Percentiles rank a stretch among this genome's conserved stretches.
Evolutionary conservation across 139 green algal species (phyloP).

Genomic region (Gonium pectorale): DNA sequence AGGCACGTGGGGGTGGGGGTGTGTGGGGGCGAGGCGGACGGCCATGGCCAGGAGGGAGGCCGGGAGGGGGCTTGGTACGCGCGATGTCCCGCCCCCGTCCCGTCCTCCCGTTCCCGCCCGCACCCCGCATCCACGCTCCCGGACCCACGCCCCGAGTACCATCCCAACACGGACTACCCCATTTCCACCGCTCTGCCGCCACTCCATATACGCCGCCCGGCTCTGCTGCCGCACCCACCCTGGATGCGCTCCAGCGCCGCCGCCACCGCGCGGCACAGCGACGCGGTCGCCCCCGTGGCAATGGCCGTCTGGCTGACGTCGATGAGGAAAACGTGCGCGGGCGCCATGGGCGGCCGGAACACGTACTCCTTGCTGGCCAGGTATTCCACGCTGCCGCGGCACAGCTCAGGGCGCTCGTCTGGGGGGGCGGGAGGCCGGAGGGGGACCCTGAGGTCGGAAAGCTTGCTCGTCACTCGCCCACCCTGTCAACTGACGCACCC

Average conservation of each 20-base stretch:
- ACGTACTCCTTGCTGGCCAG: conserved; percentile 73
- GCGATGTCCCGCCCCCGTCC: background rate
- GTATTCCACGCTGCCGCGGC: conserved; percentile 81
- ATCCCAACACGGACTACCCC: too few species aligned
- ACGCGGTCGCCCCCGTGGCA: conserved; percentile 71
- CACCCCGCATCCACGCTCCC: too few species aligned
- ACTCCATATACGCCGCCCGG: too few species aligned
- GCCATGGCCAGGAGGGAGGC: too few species aligned
- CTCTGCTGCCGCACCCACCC: conserved; percentile 53
- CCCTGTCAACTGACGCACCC: too few species aligned
- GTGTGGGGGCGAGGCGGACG: background rate
- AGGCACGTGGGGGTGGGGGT: background rate
- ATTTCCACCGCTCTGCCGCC: too few species aligned
- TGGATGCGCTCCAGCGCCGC: conserved; percentile 77
- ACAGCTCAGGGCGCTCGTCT: conserved; percentile 82
- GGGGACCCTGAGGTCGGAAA: too few species aligned
- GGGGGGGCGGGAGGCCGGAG: conserved; percentile 27
- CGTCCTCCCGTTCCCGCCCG: background rate
- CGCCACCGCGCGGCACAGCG: conserved; percentile 74
- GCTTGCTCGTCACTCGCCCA: too few species aligned
- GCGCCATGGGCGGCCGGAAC: conserved; percentile 81
- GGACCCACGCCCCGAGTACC: too few species aligned
- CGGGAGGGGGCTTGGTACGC: too few species aligned
- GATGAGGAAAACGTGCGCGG: conserved; percentile 89
- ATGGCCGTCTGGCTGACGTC: conserved; percentile 80